Base-by-base conservation (phyloP, 805 yeast genomes). In the Barnettozyma pratensis region DNA sequence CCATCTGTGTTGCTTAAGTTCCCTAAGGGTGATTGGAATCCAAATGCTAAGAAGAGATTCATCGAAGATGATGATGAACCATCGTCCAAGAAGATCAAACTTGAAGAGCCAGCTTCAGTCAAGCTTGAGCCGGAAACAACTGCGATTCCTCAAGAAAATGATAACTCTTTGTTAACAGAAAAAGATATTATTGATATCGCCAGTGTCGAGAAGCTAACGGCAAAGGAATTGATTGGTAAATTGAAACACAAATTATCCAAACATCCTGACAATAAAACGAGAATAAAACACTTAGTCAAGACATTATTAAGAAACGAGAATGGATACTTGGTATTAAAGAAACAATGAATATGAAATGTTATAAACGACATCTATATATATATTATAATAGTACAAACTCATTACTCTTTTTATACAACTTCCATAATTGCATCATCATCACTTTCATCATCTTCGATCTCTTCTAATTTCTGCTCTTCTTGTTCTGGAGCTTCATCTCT, bases 1-100 rank as follows among this genome's bases (percentile, higher is more conserved):
- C 73, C 77, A 11, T 72, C 73, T 37, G 72, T 86, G 12, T 72
- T 91, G 50, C 63, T 68, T 14, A 76, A 76, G 36, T 89, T 90
- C 68, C 94, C 94, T 3, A 69, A 64, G 19, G 96, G 96, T 29
- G 87, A 81, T 46, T 91, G 97, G 97, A 84, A 84, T 65, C 92
- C 96, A 26, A 62, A 64, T 34, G 72, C 71, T 9, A 76, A 63
- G 55, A 64, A 66, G 46, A 55, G 73, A 48, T 54, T 57, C 10
- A 50, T 55, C 32, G 68, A 65, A 25, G 69, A 57, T 39, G 57
- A 49, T n/a, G 57, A 51, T 6, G 51, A 48, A 4, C 64, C 54
- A 1, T 53, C 57, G 28, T 26, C 39, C 4, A 76, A 76, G 57
- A 72, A 72, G 50, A 59, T 66, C 26, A 74, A 70, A 48, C 41